phyloP scores from a whole-genome alignment of 257 asterid species.

The Oldenlandia corymbosa region DNA sequence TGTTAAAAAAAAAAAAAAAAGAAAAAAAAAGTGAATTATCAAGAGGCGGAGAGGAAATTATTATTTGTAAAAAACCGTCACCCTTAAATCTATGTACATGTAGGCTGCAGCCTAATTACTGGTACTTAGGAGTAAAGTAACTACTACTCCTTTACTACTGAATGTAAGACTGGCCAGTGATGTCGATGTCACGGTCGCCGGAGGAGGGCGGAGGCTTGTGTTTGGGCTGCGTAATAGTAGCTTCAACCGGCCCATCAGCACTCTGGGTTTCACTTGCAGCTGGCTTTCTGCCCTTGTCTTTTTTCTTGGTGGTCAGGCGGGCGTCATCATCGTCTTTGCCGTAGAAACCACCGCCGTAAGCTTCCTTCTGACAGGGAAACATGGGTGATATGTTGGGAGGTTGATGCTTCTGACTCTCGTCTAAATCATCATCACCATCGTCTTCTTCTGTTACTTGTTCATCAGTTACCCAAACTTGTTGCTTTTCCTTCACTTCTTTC shows the following conservation, averaged over 20 bases:
- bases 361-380: slow-evolving; percentile 54
- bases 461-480: background rate
- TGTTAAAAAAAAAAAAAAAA: too few relatives aligned
- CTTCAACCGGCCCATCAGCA: slow-evolving; percentile 61
- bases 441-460: background rate
- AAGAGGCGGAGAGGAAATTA: too few relatives aligned
- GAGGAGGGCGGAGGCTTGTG: slow-evolving; percentile 60
- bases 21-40: too few relatives aligned
- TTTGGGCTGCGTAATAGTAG: slow-evolving; percentile 37
- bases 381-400: slow-evolving; percentile 44
- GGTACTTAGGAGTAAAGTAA: too few relatives aligned
- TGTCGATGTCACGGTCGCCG: slow-evolving; percentile 62
- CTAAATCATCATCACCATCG: too few relatives aligned
- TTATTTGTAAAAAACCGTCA: too few relatives aligned
- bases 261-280: slow-evolving; percentile 69
- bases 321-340: slow-evolving; percentile 39
- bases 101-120: too few relatives aligned
- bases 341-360: slow-evolving; percentile 78
- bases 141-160: too few relatives aligned
- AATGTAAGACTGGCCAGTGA: slow-evolving; percentile 71
- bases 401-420: slow-evolving; percentile 30
- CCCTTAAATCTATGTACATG: too few relatives aligned
- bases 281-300: background rate
- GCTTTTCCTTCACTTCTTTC: background rate
- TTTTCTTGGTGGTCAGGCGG: background rate